Percentiles rank a stretch among this genome's conserved stretches.
phyloP scores from a whole-genome alignment of 805 yeast genomes.

The Jamesozyma piceae region DNA sequence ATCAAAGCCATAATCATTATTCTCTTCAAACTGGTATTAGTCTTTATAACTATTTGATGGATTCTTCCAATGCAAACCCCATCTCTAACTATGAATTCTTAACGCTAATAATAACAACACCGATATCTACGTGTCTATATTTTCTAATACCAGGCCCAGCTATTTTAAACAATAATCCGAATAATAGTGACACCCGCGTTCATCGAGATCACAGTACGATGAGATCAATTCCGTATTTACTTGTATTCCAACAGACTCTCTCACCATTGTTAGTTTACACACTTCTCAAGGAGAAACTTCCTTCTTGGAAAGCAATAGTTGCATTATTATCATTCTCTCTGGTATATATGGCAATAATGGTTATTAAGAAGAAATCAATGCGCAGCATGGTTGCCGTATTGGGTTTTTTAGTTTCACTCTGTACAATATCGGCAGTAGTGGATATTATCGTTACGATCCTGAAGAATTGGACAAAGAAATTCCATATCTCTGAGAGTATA shows the following conservation, averaged over 20 bases:
- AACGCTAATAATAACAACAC: constrained; percentile 18
- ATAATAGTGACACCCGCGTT: too few relatives aligned
- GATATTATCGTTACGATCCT: constrained; percentile 48
- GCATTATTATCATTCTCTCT: not conserved
- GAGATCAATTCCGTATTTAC: not conserved
- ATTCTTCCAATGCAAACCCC: constrained; percentile 1
- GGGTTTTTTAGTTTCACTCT: constrained; percentile 61
- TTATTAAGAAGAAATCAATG: not conserved
- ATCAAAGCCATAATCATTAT: not conserved
- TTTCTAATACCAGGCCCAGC: constrained; percentile 11
- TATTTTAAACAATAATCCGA: not conserved
- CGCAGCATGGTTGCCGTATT: constrained; percentile 26
- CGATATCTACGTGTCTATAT: constrained; percentile 12
- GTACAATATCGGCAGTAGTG: constrained; percentile 47
- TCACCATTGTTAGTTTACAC: not conserved
- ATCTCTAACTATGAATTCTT: constrained; percentile 12
- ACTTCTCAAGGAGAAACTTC: not conserved
- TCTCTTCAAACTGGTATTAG: constrained; percentile 1
- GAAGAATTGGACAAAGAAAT: constrained; percentile 49
- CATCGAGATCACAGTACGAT: not conserved
- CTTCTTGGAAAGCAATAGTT: not conserved
- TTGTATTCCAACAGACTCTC: not conserved
- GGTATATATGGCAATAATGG: not conserved
- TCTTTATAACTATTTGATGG: constrained; percentile 8
- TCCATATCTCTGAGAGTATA: constrained; percentile 62